Conservation (phyloP, 2,329 filamentous ascomycete genomes). For the Neofusicoccum laricinum region DNA sequence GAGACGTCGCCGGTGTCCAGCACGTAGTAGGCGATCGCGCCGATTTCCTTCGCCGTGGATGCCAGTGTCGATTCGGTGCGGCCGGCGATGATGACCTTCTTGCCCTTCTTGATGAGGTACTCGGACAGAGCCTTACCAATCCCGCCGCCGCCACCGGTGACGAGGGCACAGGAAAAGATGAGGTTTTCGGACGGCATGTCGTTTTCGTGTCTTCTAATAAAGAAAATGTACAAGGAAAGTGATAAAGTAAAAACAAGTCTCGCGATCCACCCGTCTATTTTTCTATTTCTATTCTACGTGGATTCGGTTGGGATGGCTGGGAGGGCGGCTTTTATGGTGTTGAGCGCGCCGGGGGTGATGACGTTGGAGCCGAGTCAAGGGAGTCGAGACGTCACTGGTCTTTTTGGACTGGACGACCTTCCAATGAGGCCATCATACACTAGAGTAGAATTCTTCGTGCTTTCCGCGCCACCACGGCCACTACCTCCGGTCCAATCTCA, state of each 20-base stretch:
- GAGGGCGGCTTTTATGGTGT: neutral
- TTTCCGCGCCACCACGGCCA: neutral
- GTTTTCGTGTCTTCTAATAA: neutral
- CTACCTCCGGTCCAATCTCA: neutral
- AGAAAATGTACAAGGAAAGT: neutral
- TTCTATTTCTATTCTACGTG: neutral
- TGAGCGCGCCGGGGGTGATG: no score
- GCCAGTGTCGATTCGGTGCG: slow-evolving; percentile 55
- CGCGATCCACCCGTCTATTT: neutral
- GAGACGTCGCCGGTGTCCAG: slow-evolving; percentile 50
- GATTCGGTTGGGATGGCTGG: no score
- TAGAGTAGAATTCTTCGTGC: neutral
- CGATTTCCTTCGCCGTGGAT: slow-evolving; percentile 42
- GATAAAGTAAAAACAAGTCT: neutral
- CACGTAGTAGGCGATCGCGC: slow-evolving; percentile 50
- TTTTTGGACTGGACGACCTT: neutral
- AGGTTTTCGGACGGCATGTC: slow-evolving; percentile 22
- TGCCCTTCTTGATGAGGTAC: slow-evolving; percentile 44
- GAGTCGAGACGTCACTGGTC: neutral
- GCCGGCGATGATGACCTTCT: slow-evolving; percentile 53
- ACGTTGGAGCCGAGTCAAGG: neutral
- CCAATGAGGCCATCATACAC: neutral
- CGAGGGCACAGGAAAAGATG: slow-evolving; percentile 44
- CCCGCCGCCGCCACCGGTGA: slow-evolving; percentile 48
- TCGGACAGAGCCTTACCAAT: slow-evolving; percentile 51